A percentile compares a stretch with the other conserved stretches of the same genome.
phyloP scores from a whole-genome alignment of 495 filamentous ascomycete species.

The Coniosporium apollinis region DNA sequence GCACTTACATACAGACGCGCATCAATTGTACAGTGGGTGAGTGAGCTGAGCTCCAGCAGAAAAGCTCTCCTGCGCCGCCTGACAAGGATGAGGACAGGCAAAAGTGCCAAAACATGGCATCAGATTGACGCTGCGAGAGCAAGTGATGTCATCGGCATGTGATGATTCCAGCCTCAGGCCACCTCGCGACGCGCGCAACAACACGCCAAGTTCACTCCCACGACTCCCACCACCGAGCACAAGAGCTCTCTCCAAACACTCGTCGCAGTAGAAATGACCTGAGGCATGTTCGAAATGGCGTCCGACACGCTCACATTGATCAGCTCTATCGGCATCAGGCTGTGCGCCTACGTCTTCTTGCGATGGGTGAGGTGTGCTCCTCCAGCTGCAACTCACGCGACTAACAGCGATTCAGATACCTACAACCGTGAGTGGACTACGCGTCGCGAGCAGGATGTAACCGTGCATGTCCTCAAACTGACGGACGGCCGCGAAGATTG shows the following conservation, averaged over 20 bases:
- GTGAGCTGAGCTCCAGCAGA: no score
- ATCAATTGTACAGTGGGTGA: no score
- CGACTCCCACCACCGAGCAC: background rate
- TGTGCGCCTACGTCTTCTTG: constrained; percentile 55
- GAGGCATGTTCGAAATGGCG: background rate
- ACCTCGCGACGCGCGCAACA: background rate
- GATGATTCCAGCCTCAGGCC: background rate
- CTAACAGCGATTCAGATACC: constrained; percentile 34
- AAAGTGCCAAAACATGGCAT: no score
- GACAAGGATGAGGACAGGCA: no score
- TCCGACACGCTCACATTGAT: constrained; percentile 19
- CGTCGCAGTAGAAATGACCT: background rate
- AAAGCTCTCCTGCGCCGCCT: no score
- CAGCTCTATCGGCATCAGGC: constrained; percentile 46
- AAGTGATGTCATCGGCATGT: background rate
- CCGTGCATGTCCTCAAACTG: background rate
- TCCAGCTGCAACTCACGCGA: constrained; percentile 1
- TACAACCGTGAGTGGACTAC: constrained; percentile 27
- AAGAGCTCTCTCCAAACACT: background rate
- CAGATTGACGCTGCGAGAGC: no score
- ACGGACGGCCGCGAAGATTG: constrained; percentile 23
- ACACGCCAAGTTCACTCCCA: background rate
- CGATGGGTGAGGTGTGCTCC: constrained; percentile 52
- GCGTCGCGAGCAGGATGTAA: background rate
- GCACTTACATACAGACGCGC: no score